phyloP scores from a whole-genome alignment of 495 filamentous ascomycete genomes.

The Hypoxylon perforatum region DNA sequence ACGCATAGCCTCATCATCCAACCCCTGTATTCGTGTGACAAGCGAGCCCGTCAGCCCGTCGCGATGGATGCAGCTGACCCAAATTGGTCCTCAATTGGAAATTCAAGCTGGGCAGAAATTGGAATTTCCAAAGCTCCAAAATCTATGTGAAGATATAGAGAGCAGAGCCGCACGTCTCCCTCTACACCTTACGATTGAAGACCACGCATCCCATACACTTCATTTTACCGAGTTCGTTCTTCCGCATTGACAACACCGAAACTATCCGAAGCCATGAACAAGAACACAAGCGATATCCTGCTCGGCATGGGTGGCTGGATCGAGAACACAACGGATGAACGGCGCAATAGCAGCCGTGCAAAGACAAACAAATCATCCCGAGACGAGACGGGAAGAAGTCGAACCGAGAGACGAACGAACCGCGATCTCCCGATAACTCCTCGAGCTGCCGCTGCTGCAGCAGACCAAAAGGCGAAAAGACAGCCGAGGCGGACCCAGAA shows the following conservation, averaged over 20 bases:
- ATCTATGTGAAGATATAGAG: not conserved
- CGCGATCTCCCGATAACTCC: not conserved
- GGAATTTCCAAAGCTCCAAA: not conserved
- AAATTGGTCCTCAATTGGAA: not conserved
- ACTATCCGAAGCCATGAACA: not conserved
- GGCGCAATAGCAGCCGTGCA: too few relatives aligned
- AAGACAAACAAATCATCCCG: not conserved
- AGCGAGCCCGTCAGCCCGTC: not conserved
- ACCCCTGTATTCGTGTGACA: constrained; percentile 2
- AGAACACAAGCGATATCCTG: not conserved
- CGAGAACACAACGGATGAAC: not conserved
- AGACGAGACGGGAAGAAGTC: not conserved
- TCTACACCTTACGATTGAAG: not conserved
- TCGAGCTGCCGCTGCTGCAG: constrained; percentile 13
- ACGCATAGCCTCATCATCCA: constrained; percentile 4
- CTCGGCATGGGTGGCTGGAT: constrained; percentile 9
- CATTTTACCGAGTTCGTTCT: too few relatives aligned
- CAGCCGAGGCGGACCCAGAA: not conserved
- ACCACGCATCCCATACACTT: not conserved
- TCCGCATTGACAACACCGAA: not conserved
- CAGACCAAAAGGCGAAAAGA: not conserved
- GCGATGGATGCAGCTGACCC: not conserved
- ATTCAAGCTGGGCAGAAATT: not conserved
- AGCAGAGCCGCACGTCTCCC: constrained; percentile 4
- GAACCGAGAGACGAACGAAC: not conserved